Percentiles rank a stretch among this genome's conserved stretches.
These are phyloP conservation scores for Dysphania ambrosioides DNA, from an alignment of 148 eudicot species.

Conservation along the genomic window DNA sequence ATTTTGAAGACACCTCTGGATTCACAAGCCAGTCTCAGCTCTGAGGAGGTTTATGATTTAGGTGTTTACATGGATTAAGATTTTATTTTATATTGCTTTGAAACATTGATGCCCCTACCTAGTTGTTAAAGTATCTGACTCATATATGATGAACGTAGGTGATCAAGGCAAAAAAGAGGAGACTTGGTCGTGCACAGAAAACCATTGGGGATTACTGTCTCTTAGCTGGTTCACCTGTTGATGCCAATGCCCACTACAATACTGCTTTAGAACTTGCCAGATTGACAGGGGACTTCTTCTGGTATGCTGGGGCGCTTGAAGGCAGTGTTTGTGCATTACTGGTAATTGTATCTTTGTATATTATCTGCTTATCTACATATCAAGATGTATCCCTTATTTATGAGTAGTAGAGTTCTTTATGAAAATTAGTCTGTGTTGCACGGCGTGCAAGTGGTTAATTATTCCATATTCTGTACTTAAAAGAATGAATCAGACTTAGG, in stretches of 20 bases:
- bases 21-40: constrained; percentile 98
- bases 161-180: constrained; percentile 84
- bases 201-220: constrained; percentile 95
- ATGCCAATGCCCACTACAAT: constrained; percentile 94
- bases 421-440: neutral
- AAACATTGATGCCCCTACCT: constrained; percentile 7
- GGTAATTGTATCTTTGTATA: constrained; percentile 44
- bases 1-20: constrained; percentile 94
- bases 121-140: constrained; percentile 23
- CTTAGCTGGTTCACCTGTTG: constrained; percentile 95
- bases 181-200: constrained; percentile 96
- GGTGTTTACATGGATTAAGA: constrained; percentile 62
- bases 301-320: constrained; percentile 99
- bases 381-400: neutral
- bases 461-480: neutral
- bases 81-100: constrained; percentile 18
- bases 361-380: too few species aligned
- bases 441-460: neutral
- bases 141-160: constrained; percentile 45
- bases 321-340: constrained; percentile 93
- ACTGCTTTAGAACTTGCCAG: constrained; percentile 93
- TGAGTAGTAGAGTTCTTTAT: neutral
- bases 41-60: constrained; percentile 99
- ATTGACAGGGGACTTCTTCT: constrained; percentile 86
- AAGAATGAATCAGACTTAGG: neutral